A percentile compares a stretch with the other conserved stretches of the same genome.
Evolutionary conservation across 352 stramenopile genomes (phyloP).

Genomic region (Halophytophthora batemanensis): DNA sequence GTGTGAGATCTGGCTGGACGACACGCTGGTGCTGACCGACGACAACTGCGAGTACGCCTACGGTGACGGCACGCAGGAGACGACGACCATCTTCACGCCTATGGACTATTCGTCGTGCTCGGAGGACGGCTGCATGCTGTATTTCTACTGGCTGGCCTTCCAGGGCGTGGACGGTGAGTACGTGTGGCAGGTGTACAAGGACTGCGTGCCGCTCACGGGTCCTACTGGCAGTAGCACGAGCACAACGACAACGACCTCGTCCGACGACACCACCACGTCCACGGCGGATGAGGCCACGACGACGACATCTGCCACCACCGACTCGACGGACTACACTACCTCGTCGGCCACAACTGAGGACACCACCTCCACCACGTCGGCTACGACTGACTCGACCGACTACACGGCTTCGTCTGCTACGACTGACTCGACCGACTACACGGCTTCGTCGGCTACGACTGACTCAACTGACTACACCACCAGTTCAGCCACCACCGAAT

Average conservation of each 20-base stretch:
- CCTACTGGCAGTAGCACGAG: slow-evolving; percentile 5
- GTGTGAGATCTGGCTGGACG: slow-evolving; percentile 35
- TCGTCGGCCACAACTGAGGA: not conserved
- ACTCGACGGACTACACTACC: not conserved
- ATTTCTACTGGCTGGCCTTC: slow-evolving; percentile 39
- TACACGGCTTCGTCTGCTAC: slow-evolving; percentile 1
- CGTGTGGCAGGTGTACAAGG: slow-evolving; percentile 39
- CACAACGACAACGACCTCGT: slow-evolving; percentile 16
- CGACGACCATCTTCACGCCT: slow-evolving; percentile 26
- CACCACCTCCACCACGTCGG: not conserved
- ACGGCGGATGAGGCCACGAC: not conserved
- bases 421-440: not conserved
- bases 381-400: not conserved
- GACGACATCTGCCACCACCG: not conserved
- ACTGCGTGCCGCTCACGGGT: slow-evolving; percentile 30
- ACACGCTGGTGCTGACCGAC: slow-evolving; percentile 29
- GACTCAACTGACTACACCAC: not conserved
- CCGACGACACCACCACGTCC: not conserved
- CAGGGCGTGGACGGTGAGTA: slow-evolving; percentile 25
- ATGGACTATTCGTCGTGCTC: slow-evolving; percentile 38
- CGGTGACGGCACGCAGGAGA: slow-evolving; percentile 20
- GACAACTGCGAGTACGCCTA: slow-evolving; percentile 34
- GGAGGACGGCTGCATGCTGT: slow-evolving; percentile 28
- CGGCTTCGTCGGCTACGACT: slow-evolving; percentile 3
- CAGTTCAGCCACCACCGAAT: slow-evolving; percentile 6